Base-by-base conservation (phyloP, 2,329 filamentous ascomycete species). In the Clarireedia homoeocarpa region DNA sequence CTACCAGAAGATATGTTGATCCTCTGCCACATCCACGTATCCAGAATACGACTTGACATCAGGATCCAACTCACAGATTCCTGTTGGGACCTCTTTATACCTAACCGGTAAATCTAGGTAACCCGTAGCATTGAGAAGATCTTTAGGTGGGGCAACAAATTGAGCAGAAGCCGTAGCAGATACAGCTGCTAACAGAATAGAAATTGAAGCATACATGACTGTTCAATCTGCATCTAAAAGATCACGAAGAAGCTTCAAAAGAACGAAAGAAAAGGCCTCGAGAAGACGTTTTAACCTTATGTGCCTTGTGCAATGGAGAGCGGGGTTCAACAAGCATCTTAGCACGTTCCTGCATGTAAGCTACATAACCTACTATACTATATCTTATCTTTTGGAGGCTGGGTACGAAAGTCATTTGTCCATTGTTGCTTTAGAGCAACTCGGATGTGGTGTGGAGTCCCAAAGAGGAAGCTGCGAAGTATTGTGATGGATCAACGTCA, bases 31-130 rank as follows among this genome's bases (percentile, higher is more conserved):
- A 63, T 75, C 73, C 27, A 70, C 72, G 61, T 74, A 75, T 6
- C 73, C 73, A 36, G 71, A 71, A 59, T 70, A 75, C 57, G 69
- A 71, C 65, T 73, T 74, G 40, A 75, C 72, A 23, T 66, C 55
- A 1, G 71, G 71, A 59, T 73, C 70, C 23, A 70, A 65, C 64
- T 77, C 75, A 61, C 75, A 77, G 44, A 74, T 75, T 15, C 74
- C 74, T 2, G 69, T 66, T 0, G 74, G 74, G 0, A 77, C 75
- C 59, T 76, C 66, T 62, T 77, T 78, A 65, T 76, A 78, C 36
- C 75, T 69, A 23, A 77, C 73, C 0, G 70, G 69, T 42, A 77
- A 63, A 23, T 67, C 69, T 26, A 72, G 69, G 56, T 70, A 69
- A 20, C 72, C 72, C 23, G 61, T 66, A 6, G 67, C 66, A 51